Conservation (phyloP, 2,329 filamentous ascomycete species). For the Teratosphaeria nubilosa region DNA sequence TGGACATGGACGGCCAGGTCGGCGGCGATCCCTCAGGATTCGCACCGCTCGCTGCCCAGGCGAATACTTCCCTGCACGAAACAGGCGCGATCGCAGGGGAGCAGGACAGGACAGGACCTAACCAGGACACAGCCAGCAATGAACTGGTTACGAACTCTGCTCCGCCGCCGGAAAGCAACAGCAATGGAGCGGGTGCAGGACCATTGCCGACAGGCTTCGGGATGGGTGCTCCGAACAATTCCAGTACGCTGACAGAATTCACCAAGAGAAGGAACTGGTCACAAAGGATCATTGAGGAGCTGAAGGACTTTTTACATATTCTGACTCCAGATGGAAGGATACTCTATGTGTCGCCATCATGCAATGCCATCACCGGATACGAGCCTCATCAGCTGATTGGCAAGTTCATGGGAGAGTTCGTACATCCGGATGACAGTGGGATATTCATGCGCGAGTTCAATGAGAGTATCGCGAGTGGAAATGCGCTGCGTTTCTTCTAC, state of each 20-base stretch:
- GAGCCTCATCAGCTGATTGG: slow-evolving; percentile 60
- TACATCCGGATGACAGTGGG: slow-evolving; percentile 75
- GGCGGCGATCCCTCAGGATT: neutral
- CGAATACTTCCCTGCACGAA: neutral
- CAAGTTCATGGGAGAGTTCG: slow-evolving; percentile 66
- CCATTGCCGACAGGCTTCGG: slow-evolving; percentile 48
- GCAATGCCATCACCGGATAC: slow-evolving; percentile 66
- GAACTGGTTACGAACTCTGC: slow-evolving; percentile 8
- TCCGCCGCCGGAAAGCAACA: slow-evolving; percentile 9
- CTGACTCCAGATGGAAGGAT: slow-evolving; percentile 76
- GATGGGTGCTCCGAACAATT: slow-evolving; percentile 31
- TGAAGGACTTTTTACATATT: slow-evolving; percentile 81
- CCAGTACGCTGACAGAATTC: slow-evolving; percentile 53
- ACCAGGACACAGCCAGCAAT: neutral
- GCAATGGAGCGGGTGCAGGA: slow-evolving; percentile 41
- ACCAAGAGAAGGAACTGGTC: slow-evolving; percentile 69
- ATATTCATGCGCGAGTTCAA: slow-evolving; percentile 83
- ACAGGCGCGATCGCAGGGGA: neutral
- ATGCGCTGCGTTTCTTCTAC: slow-evolving; percentile 73
- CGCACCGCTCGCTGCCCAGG: neutral
- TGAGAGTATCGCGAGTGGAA: slow-evolving; percentile 75
- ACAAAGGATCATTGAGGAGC: slow-evolving; percentile 76
- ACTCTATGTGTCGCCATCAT: slow-evolving; percentile 74
- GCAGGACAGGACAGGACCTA: neutral
- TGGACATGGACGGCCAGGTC: slow-evolving; percentile 14